Evolutionary conservation across 805 yeast species (phyloP).

Genomic region (Candida lessepsii): DNA sequence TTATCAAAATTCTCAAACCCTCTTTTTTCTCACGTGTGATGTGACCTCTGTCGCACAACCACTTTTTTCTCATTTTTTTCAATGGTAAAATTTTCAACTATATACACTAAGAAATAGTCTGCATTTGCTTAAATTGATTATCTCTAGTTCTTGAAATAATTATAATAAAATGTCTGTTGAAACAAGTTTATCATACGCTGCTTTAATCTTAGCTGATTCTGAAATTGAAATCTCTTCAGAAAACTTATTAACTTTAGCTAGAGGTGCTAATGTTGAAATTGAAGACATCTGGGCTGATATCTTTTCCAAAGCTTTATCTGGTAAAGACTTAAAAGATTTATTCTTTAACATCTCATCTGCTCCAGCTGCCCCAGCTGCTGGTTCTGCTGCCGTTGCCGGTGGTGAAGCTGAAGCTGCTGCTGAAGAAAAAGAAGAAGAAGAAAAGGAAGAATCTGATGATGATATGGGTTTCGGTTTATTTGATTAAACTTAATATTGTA

Average conservation of each 20-base stretch:
- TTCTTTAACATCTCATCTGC: constrained; percentile 49
- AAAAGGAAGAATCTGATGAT: constrained; percentile 34
- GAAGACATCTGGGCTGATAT: constrained; percentile 49
- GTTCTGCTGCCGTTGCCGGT: constrained; percentile 35
- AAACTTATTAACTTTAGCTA: constrained; percentile 41
- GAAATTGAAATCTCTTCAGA: constrained; percentile 47
- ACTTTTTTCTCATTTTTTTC: neutral
- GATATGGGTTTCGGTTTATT: constrained; percentile 48
- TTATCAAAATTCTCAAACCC: too few species aligned
- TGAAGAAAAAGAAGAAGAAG: constrained; percentile 33
- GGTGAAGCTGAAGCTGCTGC: constrained; percentile 36
- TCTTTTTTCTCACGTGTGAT: constrained; percentile 1
- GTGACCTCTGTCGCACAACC: neutral
- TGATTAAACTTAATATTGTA: constrained; percentile 28
- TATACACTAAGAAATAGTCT: constrained; percentile 46
- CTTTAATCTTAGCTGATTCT: constrained; percentile 49
- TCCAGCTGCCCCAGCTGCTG: constrained; percentile 43
- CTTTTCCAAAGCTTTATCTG: constrained; percentile 48
- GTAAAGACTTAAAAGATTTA: constrained; percentile 47
- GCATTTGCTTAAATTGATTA: constrained; percentile 49
- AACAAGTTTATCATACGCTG: constrained; percentile 51
- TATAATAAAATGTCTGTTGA: constrained; percentile 41
- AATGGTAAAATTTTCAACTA: constrained; percentile 6
- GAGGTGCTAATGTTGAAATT: constrained; percentile 43
- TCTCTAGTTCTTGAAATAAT: constrained; percentile 37